Percentiles rank a stretch among this genome's conserved stretches.
These are phyloP conservation scores for Arachnomyces sp. DNA, from an alignment of 2,329 filamentous ascomycete species.

Conservation along the genomic window DNA sequence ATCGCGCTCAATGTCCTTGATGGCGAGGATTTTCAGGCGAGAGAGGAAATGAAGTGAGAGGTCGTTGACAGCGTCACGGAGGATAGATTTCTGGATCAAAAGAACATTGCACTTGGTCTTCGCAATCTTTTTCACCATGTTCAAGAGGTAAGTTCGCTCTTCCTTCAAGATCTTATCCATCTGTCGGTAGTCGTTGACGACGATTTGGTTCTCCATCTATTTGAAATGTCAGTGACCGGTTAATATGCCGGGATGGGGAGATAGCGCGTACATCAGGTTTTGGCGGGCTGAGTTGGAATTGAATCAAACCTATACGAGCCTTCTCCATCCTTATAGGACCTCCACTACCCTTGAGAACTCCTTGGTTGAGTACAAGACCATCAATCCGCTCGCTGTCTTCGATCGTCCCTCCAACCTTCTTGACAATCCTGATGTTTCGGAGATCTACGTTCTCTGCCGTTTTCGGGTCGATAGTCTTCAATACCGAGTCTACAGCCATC, in stretches of 20 bases:
- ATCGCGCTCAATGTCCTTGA: conserved; percentile 98
- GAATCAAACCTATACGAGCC: conserved; percentile 90
- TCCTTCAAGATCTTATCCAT: conserved; percentile 99
- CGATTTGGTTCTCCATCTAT: conserved; percentile 98
- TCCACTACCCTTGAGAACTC: conserved; percentile 85
- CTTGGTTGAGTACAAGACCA: conserved; percentile 84
- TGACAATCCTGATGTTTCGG: conserved; percentile 91
- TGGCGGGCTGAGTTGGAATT: conserved; percentile 96
- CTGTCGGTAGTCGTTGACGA: conserved; percentile 98
- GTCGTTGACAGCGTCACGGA: conserved; percentile 96
- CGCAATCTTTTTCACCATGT: conserved; percentile 99
- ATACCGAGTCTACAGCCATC: conserved; percentile 95
- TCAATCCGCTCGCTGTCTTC: conserved; percentile 98
- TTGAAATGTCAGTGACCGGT: neutral
- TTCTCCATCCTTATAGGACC: conserved; percentile 93
- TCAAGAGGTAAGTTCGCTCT: conserved; percentile 93
- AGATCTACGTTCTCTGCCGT: conserved; percentile 95
- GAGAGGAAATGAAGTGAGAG: conserved; percentile 94
- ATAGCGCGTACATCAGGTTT: conserved; percentile 73
- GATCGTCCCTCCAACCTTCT: conserved; percentile 96
- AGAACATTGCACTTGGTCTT: conserved; percentile 99
- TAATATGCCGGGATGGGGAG: neutral
- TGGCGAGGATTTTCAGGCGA: conserved; percentile 87
- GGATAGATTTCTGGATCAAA: conserved; percentile 96
- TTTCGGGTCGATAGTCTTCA: conserved; percentile 91